Evolutionary conservation across 257 asterid genomes (phyloP), one percentile per base, ranked within the genome.

Genomic region (Eucommia ulmoides): DNA sequence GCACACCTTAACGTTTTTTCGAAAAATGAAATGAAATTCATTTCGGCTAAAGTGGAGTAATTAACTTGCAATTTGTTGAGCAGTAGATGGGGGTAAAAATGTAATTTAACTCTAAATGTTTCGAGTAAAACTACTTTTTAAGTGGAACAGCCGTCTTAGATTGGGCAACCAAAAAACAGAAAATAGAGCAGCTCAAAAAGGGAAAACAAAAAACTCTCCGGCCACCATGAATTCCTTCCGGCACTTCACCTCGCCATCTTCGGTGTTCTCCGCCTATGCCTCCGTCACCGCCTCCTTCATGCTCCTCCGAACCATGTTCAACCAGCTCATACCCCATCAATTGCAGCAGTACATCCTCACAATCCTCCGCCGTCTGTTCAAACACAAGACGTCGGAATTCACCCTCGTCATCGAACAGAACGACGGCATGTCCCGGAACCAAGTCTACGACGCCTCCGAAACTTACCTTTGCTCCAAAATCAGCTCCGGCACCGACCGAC

Each of bases 231-330:
- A 29, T 29, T 29, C 38, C 7, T 12, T 29, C 12, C 38, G 7
- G 8, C 38, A 29, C 8, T 7, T 12, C 8, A 12, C 82, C 6
- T 46, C 76, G 62, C 73, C 88, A 1, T 24, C 86, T 0, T 60
- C 77, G 17, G 29, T 77, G 1, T 88, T 88, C 83, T 66, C 91
- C 7, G 82, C 93, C 19, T 88, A 84, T 71, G 95, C 97, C 9
- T 79, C 91, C 18, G 35, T 79, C 47, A 88, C 97, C 14, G 78
- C 82, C 2, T 59, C 88, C 2, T 41, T 75, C 71, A 84, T 88
- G 95, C 70, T 88, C 0, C 50, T 81, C 60, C 80, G 93, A 1
- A 71, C 95, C 8, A 48, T 84, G 64, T 71, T 71, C 20, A 60
- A 73, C 35, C 89, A 88, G 17, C 2, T 82, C 10, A 58, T 88